Conservation (phyloP, 2,329 filamentous ascomycete genomes). For the Phaeosphaeriaceae sp. region DNA sequence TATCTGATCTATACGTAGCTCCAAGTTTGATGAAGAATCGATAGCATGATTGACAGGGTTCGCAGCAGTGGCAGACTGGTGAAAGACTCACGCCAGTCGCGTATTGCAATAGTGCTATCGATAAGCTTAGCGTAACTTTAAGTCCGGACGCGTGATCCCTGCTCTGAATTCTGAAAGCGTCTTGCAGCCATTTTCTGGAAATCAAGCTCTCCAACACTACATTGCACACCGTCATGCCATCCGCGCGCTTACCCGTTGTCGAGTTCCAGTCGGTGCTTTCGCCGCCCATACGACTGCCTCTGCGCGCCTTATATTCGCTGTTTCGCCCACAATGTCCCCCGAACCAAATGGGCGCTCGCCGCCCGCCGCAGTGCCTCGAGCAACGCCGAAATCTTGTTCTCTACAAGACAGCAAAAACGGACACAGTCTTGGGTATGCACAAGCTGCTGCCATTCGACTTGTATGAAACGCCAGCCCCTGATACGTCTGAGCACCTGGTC, state of each 20-base stretch:
- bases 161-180: not conserved
- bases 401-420: constrained; percentile 36
- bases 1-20: no score
- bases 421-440: constrained; percentile 34
- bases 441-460: constrained; percentile 27
- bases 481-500: constrained; percentile 24
- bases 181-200: not conserved
- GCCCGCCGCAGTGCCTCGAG: constrained; percentile 21
- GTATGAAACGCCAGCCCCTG: constrained; percentile 17
- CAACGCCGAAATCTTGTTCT: constrained; percentile 34
- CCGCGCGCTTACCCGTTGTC: constrained; percentile 15
- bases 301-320: constrained; percentile 19
- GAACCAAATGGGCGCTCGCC: not conserved
- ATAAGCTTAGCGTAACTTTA: not conserved
- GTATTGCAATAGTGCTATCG: not conserved
- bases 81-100: not conserved
- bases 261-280: constrained; percentile 31
- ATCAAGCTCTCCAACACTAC: not conserved
- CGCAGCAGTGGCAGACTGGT: not conserved
- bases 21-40: not conserved
- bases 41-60: not conserved
- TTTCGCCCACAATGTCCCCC: constrained; percentile 21
- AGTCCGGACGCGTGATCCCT: not conserved
- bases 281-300: constrained; percentile 21
- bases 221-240: not conserved